Conservation (phyloP, 257 asterid genomes). For the Nicotiana tabacum region DNA sequence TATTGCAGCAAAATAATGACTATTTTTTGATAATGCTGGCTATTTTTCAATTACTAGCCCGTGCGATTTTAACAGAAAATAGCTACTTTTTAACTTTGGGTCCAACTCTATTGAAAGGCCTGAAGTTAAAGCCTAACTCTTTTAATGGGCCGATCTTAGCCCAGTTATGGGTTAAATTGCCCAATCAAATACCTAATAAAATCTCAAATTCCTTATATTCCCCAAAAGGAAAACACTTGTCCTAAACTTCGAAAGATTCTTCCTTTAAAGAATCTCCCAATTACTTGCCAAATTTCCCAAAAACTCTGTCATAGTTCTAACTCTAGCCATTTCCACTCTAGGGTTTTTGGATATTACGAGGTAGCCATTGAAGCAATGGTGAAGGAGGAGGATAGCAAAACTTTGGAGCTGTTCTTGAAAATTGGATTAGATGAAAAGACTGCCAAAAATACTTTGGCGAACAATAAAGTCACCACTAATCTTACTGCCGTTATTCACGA, state of each 20-base stretch:
- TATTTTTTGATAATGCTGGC: too few relatives aligned
- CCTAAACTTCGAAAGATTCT: background rate
- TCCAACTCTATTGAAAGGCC: background rate
- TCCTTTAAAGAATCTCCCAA: background rate
- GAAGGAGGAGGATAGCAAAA: slow-evolving; percentile 1
- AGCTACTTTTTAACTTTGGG: too few relatives aligned
- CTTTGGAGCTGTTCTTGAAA: slow-evolving; percentile 30
- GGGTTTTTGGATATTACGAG: slow-evolving; percentile 11
- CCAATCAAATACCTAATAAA: background rate
- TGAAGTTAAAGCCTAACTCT: background rate
- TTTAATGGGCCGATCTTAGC: background rate
- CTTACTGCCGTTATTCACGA: slow-evolving; percentile 43
- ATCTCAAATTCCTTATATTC: background rate
- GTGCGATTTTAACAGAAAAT: too few relatives aligned
- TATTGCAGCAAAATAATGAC: too few relatives aligned
- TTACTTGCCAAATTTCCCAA: background rate
- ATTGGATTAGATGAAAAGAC: slow-evolving; percentile 46
- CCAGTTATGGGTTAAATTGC: background rate
- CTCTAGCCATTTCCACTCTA: background rate
- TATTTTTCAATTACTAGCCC: too few relatives aligned
- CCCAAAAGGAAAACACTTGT: background rate
- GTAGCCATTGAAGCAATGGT: background rate
- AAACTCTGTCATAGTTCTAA: background rate
- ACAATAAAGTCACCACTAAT: slow-evolving; percentile 37
- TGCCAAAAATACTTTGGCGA: slow-evolving; percentile 42